phyloP scores from a whole-genome alignment of 768 basidiomycete genomes.

The Pleurotus eryngii region DNA sequence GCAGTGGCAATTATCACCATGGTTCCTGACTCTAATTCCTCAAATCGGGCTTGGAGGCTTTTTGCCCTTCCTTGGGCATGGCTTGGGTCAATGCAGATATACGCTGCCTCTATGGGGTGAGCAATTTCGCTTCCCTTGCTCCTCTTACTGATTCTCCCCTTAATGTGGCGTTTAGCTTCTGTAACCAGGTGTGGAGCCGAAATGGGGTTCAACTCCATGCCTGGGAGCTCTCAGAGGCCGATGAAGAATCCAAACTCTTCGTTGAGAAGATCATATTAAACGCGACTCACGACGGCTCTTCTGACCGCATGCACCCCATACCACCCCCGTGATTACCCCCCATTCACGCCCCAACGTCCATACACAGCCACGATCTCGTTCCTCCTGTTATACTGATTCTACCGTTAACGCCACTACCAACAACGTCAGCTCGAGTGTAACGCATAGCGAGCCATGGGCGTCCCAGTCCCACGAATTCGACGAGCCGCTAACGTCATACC shows the following conservation, averaged over 20 bases:
- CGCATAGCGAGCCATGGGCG: not conserved
- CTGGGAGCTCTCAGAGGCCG: conserved; percentile 35
- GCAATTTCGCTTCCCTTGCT: not conserved
- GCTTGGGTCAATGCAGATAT: conserved; percentile 28
- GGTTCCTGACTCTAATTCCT: conserved; percentile 20
- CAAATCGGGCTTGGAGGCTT: conserved; percentile 28
- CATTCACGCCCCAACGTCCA: not conserved
- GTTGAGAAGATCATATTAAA: conserved; percentile 12
- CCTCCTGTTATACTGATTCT: not conserved
- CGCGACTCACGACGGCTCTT: not conserved
- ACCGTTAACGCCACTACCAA: not conserved
- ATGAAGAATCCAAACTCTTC: conserved; percentile 22
- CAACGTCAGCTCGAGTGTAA: not conserved
- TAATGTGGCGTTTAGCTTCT: conserved; percentile 22
- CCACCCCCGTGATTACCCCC: not conserved
- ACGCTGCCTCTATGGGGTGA: conserved; percentile 31
- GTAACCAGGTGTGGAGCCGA: conserved; percentile 30
- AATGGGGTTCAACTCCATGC: conserved; percentile 30
- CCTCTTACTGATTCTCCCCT: not conserved
- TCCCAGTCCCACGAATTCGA: not conserved
- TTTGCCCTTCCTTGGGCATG: conserved; percentile 24
- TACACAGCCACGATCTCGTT: not conserved
- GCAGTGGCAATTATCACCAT: conserved; percentile 24
- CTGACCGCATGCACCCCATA: not conserved
- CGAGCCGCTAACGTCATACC: not conserved